A percentile compares a stretch with the other conserved stretches of the same genome.
Evolutionary conservation across 768 basidiomycete genomes (phyloP).

Genomic region (Hygrophorus russula): DNA sequence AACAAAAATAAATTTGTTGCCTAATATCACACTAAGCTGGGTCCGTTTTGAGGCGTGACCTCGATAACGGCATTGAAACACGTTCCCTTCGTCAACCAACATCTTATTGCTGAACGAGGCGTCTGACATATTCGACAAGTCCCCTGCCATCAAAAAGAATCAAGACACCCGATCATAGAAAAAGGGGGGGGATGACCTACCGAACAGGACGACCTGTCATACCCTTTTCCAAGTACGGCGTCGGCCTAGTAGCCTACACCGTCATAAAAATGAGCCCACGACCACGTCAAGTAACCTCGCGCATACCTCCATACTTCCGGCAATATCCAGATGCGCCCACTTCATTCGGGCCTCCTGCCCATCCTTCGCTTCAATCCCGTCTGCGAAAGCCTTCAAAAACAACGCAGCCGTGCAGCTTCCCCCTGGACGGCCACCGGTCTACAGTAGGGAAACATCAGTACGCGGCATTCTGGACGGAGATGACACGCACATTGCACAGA

Average conservation of each 20-base stretch:
- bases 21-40: too few relatives aligned
- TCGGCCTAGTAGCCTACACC: conserved; percentile 36
- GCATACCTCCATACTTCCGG: conserved; percentile 63
- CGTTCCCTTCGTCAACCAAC: not conserved
- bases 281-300: not conserved
- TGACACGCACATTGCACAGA: conserved; percentile 54
- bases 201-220: conserved; percentile 76
- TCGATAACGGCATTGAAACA: too few relatives aligned
- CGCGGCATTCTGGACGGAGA: too few relatives aligned
- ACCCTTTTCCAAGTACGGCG: conserved; percentile 57
- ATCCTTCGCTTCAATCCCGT: conserved; percentile 56
- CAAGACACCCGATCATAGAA: conserved; percentile 1
- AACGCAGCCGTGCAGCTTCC: conserved; percentile 77
- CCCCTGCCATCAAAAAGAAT: conserved; percentile 18
- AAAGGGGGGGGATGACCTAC: conserved; percentile 25
- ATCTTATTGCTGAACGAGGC: not conserved
- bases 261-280: not conserved
- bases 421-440: conserved; percentile 59
- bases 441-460: too few relatives aligned
- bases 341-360: conserved; percentile 43
- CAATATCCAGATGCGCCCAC: conserved; percentile 88
- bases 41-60: too few relatives aligned
- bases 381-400: conserved; percentile 77
- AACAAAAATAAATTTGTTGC: too few relatives aligned
- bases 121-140: conserved; percentile 26